phyloP scores from a whole-genome alignment of 2,329 filamentous ascomycete species.

The Alternaria solani region DNA sequence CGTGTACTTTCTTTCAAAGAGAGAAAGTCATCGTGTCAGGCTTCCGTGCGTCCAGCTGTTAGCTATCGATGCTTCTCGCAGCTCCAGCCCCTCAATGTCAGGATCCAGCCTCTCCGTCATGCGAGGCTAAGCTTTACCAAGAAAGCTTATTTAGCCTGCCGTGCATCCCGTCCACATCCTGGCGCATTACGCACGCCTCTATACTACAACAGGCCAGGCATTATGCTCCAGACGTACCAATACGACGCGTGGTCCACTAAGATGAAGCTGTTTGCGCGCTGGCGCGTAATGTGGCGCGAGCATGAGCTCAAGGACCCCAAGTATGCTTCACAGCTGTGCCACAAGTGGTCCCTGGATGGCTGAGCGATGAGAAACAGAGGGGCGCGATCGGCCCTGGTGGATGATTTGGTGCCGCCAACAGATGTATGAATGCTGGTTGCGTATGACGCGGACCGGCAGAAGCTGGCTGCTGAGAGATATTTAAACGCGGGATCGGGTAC shows the following conservation, averaged over 20 bases:
- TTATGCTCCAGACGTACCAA: constrained; percentile 20
- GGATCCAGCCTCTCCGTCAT: background rate
- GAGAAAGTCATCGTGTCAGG: background rate
- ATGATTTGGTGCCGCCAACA: constrained; percentile 13
- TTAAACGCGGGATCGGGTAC: constrained; percentile 21
- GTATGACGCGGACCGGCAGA: constrained; percentile 23
- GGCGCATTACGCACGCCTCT: constrained; percentile 38
- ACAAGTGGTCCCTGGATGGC: constrained; percentile 32
- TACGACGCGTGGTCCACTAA: constrained; percentile 25
- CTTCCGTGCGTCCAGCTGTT: background rate
- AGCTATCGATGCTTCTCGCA: background rate
- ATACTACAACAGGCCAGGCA: constrained; percentile 23
- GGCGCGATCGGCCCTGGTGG: constrained; percentile 26
- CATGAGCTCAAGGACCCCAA: constrained; percentile 10
- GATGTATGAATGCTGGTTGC: constrained; percentile 1
- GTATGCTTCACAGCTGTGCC: constrained; percentile 27
- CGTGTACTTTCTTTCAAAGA: background rate
- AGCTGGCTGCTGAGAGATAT: constrained; percentile 17
- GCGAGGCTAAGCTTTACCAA: constrained; percentile 42
- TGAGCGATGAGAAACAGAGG: constrained; percentile 30
- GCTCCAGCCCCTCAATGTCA: background rate
- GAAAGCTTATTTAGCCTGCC: constrained; percentile 31
- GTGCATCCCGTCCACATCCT: constrained; percentile 11
- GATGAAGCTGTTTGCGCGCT: background rate
- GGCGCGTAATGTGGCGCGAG: constrained; percentile 29